Base-by-base conservation (phyloP, 257 asterid genomes). In the Solanum etuberosum region DNA sequence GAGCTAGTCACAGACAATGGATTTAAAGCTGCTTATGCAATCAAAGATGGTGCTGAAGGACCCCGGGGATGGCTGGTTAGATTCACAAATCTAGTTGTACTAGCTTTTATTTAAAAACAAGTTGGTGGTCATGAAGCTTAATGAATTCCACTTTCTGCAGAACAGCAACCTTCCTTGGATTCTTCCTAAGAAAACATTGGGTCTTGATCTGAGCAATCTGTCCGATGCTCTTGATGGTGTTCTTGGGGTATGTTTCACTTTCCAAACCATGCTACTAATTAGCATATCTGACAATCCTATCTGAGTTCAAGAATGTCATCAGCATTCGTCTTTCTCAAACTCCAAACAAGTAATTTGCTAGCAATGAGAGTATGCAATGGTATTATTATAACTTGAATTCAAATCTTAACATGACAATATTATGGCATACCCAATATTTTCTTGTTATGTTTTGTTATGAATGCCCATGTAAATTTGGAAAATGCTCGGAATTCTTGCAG, bases 11-110 rank as follows among this genome's bases (percentile, higher is more conserved):
- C 99, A 9, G 94, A 92, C 57, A 97, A 97, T 90, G 98, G 99
- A 87, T 96, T 95, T 90, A 97, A 95, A 93, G 96, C 97, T 90
- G 99, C 99, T 61, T 97, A 95, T 87, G 99, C 98, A 25, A 92
- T 97, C 70, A 97, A 90, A 93, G 99, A 94, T 89, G 99, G 99
- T n/a, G 98, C 94, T 4, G 97, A 94, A 93, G 98, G 98, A 77
- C 88, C 93, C 16, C 89, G 92, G 86, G 98, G 98, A 89, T 95
- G 98, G 98, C 89, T 91, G 97, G 98, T 91, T 14, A 48, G 51
- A 46, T 89, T 77, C 83, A 34, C 16, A 11, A 48, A 86, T 61
- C 65, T 46, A 46, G 23, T 70, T 71, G 85, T n/a, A 46, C 14
- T 71, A 35, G 43, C 23, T 51, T 85, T 78, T 18, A 48, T 20